Percentiles rank a stretch among this genome's conserved stretches.
These are phyloP conservation scores for Mortierella alpina DNA, from an alignment of 192 early-diverging fungal species.

Conservation along the genomic window DNA sequence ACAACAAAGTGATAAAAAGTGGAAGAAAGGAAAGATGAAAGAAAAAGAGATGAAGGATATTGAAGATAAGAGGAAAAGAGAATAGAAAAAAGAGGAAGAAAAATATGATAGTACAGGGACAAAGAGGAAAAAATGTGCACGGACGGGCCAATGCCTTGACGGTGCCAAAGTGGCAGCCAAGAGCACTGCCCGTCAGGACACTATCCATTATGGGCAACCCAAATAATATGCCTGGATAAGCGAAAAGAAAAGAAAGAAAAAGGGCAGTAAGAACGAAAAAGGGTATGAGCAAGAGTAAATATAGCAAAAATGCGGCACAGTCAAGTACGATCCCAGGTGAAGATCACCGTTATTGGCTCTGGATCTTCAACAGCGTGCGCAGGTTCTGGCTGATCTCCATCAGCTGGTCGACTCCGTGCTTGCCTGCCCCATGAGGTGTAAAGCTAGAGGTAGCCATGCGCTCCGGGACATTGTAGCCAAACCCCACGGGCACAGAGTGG, in stretches of 20 bases:
- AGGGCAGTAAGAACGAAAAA: constrained; percentile 1
- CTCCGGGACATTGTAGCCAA: constrained; percentile 53
- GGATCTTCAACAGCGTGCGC: constrained; percentile 62
- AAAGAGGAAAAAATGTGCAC: not conserved
- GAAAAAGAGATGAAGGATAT: constrained; percentile 4
- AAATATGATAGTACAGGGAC: constrained; percentile 10
- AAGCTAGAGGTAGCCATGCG: constrained; percentile 59
- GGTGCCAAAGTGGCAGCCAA: not conserved
- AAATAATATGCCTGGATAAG: constrained; percentile 40
- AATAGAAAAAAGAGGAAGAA: constrained; percentile 7
- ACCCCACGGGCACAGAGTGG: constrained; percentile 25
- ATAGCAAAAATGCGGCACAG: not conserved
- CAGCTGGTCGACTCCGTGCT: constrained; percentile 34
- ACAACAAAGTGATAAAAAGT: not conserved
- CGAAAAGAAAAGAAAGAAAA: constrained; percentile 6
- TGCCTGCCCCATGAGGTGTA: constrained; percentile 12
- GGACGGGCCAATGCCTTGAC: not conserved
- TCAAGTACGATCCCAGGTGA: not conserved
- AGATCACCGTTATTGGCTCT: constrained; percentile 45
- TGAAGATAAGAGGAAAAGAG: not conserved
- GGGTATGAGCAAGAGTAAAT: not conserved
- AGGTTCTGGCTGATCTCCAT: constrained; percentile 62
- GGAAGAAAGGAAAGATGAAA: constrained; percentile 6
- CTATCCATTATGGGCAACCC: constrained; percentile 30
- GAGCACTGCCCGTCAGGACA: not conserved